phyloP scores from a whole-genome alignment of 75 land plant genomes.

The Azolla pinnata region DNA sequence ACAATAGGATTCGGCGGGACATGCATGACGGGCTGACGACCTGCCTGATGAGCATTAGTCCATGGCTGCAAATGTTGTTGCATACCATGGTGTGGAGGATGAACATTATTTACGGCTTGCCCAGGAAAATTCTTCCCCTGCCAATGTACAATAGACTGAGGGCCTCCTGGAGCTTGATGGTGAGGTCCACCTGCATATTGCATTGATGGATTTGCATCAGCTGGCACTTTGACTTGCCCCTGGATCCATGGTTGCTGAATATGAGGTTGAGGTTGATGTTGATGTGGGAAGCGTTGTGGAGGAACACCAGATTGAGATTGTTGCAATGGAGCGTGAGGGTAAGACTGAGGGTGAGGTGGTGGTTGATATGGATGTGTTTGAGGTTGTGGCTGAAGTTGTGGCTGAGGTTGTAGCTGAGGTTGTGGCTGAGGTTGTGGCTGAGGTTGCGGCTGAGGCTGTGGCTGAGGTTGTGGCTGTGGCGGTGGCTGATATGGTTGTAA shows the following conservation, averaged over 20 bases:
- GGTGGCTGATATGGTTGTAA: not conserved
- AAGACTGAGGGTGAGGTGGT: slow-evolving; percentile 14
- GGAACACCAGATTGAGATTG: slow-evolving; percentile 17
- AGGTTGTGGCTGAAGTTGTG: slow-evolving; percentile 26
- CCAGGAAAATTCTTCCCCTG: not conserved
- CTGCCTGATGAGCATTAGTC: not conserved
- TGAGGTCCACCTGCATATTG: no score
- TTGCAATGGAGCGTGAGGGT: slow-evolving; percentile 15
- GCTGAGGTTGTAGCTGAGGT: slow-evolving; percentile 4
- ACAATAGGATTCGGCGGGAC: not conserved
- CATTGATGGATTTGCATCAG: not conserved
- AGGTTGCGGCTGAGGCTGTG: slow-evolving; percentile 5
- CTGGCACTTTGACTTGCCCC: not conserved
- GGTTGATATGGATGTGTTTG: slow-evolving; percentile 17
- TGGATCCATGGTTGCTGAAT: not conserved
- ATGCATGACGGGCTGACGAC: not conserved
- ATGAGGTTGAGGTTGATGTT: slow-evolving; percentile 11
- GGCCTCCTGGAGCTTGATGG: no score
- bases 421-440: slow-evolving; percentile 11
- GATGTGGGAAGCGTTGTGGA: slow-evolving; percentile 12
- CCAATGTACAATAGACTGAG: no score
- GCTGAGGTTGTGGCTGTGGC: slow-evolving; percentile 1
- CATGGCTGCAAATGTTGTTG: slow-evolving; percentile 1
- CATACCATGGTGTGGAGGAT: not conserved
- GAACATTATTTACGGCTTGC: not conserved